A percentile compares a stretch with the other conserved stretches of the same genome.
Evolutionary conservation across 306 rosid genomes (phyloP).

Genomic region (Coriaria nepalensis): DNA sequence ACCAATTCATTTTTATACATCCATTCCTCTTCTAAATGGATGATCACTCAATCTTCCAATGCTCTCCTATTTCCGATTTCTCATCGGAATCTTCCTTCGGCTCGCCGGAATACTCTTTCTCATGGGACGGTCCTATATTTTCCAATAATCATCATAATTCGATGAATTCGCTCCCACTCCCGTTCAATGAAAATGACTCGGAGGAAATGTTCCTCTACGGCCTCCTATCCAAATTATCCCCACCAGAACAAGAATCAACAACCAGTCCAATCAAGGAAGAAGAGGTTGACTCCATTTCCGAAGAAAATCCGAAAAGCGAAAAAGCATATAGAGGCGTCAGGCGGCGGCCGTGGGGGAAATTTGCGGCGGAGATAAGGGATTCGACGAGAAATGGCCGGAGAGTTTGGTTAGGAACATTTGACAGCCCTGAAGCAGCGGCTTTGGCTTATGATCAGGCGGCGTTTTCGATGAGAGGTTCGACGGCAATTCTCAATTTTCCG

Average conservation of each 20-base stretch:
- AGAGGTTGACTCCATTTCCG: conserved; percentile 22
- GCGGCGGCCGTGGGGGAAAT: conserved; percentile 64
- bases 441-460: conserved; percentile 74
- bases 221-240: conserved; percentile 11
- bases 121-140: too few relatives aligned
- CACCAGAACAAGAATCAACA: background rate
- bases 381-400: conserved; percentile 44
- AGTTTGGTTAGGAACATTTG: conserved; percentile 71
- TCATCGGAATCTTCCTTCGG: conserved; percentile 10
- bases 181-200: conserved; percentile 49
- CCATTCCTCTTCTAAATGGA: background rate
- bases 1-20: background rate
- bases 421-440: conserved; percentile 58
- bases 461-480: conserved; percentile 37
- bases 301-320: conserved; percentile 5
- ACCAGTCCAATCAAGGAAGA: conserved; percentile 3
- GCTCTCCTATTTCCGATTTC: conserved; percentile 11
- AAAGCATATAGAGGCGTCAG: conserved; percentile 41
- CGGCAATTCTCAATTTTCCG: conserved; percentile 46
- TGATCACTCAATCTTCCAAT: conserved; percentile 10
- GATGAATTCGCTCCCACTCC: conserved; percentile 14
- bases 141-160: background rate
- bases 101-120: conserved; percentile 10
- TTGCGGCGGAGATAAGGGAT: conserved; percentile 60
- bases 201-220: conserved; percentile 48